These are phyloP conservation scores for Rhizoclosmatium globosum DNA, from an alignment of 192 early-diverging fungal genomes.

Conservation along the genomic window DNA sequence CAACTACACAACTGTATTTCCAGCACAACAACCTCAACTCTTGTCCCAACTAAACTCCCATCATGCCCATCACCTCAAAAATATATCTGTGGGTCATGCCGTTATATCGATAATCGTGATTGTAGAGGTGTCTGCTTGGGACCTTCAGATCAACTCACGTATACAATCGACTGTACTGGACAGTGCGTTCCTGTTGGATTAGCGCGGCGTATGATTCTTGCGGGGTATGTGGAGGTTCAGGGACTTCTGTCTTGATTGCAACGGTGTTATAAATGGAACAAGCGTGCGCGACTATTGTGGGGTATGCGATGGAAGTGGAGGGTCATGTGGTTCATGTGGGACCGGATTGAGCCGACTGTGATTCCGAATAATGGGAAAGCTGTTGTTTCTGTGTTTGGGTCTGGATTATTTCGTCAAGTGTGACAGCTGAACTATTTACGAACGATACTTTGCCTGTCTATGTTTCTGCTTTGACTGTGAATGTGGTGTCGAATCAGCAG, in stretches of 20 bases:
- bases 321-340: conserved; percentile 19
- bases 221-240: conserved; percentile 27
- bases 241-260: conserved; percentile 29
- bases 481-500: not conserved
- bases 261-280: conserved; percentile 8
- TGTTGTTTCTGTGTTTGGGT: conserved; percentile 1
- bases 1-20: not conserved
- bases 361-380: conserved; percentile 16
- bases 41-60: not conserved
- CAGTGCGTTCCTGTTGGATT: not conserved
- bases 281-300: conserved; percentile 8
- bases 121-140: conserved; percentile 20
- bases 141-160: not conserved
- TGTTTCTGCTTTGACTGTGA: not conserved
- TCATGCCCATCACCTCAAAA: not conserved
- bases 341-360: conserved; percentile 22
- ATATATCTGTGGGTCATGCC: conserved; percentile 21
- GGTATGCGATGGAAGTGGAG: conserved; percentile 30
- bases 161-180: conserved; percentile 14
- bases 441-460: not conserved
- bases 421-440: not conserved
- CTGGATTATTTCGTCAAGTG: not conserved
- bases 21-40: not conserved
- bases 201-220: conserved; percentile 11
- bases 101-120: conserved; percentile 18